Evolutionary conservation across 495 filamentous ascomycete genomes (phyloP), one percentile per base, ranked within the genome.

Genomic region (Umbilicaria muhlenbergii): DNA sequence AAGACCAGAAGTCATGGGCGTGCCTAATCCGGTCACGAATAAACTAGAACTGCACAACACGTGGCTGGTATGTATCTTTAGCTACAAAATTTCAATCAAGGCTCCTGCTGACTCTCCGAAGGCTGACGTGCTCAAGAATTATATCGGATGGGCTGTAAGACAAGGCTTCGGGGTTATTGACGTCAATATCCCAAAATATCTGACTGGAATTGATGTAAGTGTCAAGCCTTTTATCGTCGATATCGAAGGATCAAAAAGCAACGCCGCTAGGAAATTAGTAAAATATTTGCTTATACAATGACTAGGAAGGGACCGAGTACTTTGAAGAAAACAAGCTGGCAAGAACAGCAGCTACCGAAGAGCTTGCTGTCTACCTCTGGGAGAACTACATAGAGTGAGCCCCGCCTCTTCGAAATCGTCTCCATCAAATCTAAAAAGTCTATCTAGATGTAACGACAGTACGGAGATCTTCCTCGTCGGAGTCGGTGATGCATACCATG

Each of bases 341-440:
- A 32, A 61, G 65, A 8, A 57, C 64, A 3, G 61, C 56, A 35
- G 73, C 78, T 35, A 79, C 79, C 0, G 73, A 80, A 43, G 82
- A 91, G 48, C 61, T 96, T 7, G 80, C 86, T 14, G 75, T 73
- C 42, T 96, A 93, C 52, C 58, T 98, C 31, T 98, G 92, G 92
- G 89, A 96, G 51, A 98, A 98, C 54, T 94, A 94, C 51, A 81
- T 98, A 32, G 83, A 93, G 70, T 78, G 65, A 51, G 64, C 43
- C 11, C 21, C 14, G 5, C 1, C 12, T 8, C n/a, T 13, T 17
- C 32, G 32, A 34, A 16, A n/a, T 18, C 3, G 10, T 13, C 11
- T 15, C 31, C n/a, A 32, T 31, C 34, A 36, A 31, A 7, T 19
- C 16, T 34, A 15, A 7, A 32, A 13, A n/a, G 21, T 21, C 7